A percentile compares a stretch with the other conserved stretches of the same genome.
Conservation (phyloP, 2,329 filamentous ascomycete species). For the Cladophialophora chaetospira region DNA sequence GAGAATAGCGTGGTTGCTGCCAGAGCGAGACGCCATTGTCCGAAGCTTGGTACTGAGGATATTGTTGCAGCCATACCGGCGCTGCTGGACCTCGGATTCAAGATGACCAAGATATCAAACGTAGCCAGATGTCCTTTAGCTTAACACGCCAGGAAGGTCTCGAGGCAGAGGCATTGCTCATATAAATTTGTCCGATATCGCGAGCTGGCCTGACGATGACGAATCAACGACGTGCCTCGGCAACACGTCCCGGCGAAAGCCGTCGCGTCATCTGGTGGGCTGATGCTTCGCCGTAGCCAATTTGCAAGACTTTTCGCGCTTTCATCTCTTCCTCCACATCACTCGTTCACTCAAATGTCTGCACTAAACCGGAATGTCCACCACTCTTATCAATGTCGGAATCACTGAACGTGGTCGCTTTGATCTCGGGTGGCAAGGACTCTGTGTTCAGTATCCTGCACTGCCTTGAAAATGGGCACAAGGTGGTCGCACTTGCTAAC, state of each 20-base stretch:
- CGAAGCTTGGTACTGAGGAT: not conserved
- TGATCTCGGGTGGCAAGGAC: constrained; percentile 96
- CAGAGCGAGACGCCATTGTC: constrained; percentile 17
- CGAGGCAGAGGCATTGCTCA: not conserved
- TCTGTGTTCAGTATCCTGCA: constrained; percentile 92
- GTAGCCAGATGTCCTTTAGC: not conserved
- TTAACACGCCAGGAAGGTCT: not conserved
- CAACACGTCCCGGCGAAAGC: not conserved
- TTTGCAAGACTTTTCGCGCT: not conserved
- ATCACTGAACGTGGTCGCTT: constrained; percentile 73
- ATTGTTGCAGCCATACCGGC: not conserved
- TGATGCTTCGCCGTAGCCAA: not conserved
- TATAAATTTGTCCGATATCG: not conserved
- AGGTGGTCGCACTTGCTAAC: constrained; percentile 85
- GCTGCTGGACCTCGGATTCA: not conserved
- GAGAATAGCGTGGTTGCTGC: constrained; percentile 19
- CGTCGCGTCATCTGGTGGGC: too few species aligned
- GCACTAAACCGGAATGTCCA: too few species aligned
- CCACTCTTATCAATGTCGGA: not conserved
- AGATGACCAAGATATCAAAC: too few species aligned
- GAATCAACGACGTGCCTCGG: constrained; percentile 11
- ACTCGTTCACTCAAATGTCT: too few species aligned
- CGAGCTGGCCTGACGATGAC: constrained; percentile 1
- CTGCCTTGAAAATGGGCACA: constrained; percentile 82
- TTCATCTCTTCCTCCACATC: too few species aligned